phyloP scores from a whole-genome alignment of 768 basidiomycete species.

The Trichaptum fuscoviolaceum region DNA sequence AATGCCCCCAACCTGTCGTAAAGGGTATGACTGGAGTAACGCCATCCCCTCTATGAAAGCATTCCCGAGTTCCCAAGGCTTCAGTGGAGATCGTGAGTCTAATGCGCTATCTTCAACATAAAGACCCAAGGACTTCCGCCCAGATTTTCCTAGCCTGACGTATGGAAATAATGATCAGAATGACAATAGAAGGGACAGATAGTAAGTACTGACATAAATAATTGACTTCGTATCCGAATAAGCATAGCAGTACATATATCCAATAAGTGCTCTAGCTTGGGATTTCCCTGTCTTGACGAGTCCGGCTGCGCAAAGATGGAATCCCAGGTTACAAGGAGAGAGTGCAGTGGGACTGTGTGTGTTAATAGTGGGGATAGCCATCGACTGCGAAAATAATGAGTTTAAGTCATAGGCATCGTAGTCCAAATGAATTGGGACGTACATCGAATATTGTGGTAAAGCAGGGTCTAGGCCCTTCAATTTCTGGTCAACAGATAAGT shows the following conservation, averaged over 20 bases:
- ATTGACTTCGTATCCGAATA: constrained; percentile 45
- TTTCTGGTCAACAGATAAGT: constrained; percentile 34
- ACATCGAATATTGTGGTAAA: constrained; percentile 80
- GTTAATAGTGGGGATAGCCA: constrained; percentile 71
- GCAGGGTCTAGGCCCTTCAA: constrained; percentile 62
- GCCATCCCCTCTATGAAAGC: constrained; percentile 62
- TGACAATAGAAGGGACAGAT: neutral
- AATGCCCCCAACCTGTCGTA: constrained; percentile 61
- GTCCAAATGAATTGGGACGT: constrained; percentile 25
- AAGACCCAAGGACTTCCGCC: constrained; percentile 38
- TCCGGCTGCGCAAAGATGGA: constrained; percentile 56
- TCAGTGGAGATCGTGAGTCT: constrained; percentile 27
- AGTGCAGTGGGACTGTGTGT: constrained; percentile 63
- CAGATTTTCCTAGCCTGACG: constrained; percentile 49
- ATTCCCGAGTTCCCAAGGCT: constrained; percentile 50
- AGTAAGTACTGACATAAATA: constrained; percentile 41
- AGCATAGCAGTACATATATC: constrained; percentile 70
- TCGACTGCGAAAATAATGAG: constrained; percentile 37
- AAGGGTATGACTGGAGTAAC: constrained; percentile 60
- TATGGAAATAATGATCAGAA: neutral
- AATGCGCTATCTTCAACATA: constrained; percentile 46
- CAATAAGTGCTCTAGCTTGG: constrained; percentile 64
- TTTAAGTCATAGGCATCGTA: constrained; percentile 6
- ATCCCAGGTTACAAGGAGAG: constrained; percentile 65
- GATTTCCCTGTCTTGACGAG: constrained; percentile 46